These are phyloP conservation scores for Hyphopichia pseudoburtonii DNA, from an alignment of 1,139 yeast species.

Conservation along the genomic window DNA sequence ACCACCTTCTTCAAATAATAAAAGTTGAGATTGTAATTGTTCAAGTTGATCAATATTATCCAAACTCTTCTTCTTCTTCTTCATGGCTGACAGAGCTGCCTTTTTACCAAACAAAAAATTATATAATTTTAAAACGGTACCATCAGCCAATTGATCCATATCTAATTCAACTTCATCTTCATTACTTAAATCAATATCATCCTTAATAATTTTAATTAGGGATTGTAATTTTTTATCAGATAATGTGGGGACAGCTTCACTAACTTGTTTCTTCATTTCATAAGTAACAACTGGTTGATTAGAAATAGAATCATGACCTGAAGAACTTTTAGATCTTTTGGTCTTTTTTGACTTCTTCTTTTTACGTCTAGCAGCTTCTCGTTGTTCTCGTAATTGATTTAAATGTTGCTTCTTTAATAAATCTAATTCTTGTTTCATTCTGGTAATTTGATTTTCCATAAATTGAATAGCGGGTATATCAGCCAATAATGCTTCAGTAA, in stretches of 20 bases:
- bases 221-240: slow-evolving; percentile 81
- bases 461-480: slow-evolving; percentile 85
- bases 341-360: slow-evolving; percentile 44
- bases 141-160: slow-evolving; percentile 88
- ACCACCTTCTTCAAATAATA: slow-evolving; percentile 57
- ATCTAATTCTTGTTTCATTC: slow-evolving; percentile 84
- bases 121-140: slow-evolving; percentile 79
- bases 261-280: slow-evolving; percentile 94
- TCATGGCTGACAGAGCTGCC: slow-evolving; percentile 33
- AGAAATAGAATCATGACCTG: slow-evolving; percentile 9
- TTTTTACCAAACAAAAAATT: slow-evolving; percentile 70
- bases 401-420: slow-evolving; percentile 69
- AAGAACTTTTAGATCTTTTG: slow-evolving; percentile 15
- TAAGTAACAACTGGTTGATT: slow-evolving; percentile 62
- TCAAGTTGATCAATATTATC: slow-evolving; percentile 77
- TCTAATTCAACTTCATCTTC: slow-evolving; percentile 92
- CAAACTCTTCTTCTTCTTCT: slow-evolving; percentile 53
- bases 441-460: slow-evolving; percentile 77
- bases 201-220: slow-evolving; percentile 82
- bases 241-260: slow-evolving; percentile 77
- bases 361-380: slow-evolving; percentile 45
- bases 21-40: slow-evolving; percentile 77
- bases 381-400: slow-evolving; percentile 56
- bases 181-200: slow-evolving; percentile 72
- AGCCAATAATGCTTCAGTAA: slow-evolving; percentile 70